Evolutionary conservation across 805 yeast genomes (phyloP), one percentile per base, ranked within the genome.

Genomic region (Candida sonorensis): DNA sequence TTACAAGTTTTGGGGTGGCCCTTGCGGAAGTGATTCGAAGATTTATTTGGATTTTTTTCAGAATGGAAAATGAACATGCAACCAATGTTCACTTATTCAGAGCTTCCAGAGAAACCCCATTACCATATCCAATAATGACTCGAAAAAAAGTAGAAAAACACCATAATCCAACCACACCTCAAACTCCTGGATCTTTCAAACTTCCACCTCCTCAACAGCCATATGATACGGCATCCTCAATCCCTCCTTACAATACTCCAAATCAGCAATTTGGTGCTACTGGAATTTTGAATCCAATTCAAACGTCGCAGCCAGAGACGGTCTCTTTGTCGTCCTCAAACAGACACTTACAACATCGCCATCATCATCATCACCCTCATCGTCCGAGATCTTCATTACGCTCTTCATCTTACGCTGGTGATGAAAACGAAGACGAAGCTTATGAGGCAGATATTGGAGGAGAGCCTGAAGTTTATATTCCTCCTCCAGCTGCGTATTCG

Each of bases 51-150:
- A 67, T 86, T 7, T 72, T 83, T 30, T 81, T 92, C 64, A 77
- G 98, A 61, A 81, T 92, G 71, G 98, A 92, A 47, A 92, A 92
- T 57, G 97, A 92, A 57, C 98, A 92, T 56, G 80, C 88, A 29
- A 78, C 97, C 1, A 90, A 90, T 52, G 95, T 87, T 9, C 77
- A 76, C 34, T 61, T 86, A 27, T 83, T 79, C 57, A 70, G 94
- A 42, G 97, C 97, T 0, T 79, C 94, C 8, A 75, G 94, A 36
- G 96, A 90, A 39, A 64, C 85, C 8, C 84, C 90, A 2, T 60
- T 90, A 33, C 98, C 98, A 0, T 90, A 86, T 41, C 72, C 76
- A 2, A 53, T 72, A 4, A 65, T 39, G 14, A 35, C 35, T 12
- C 38, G 51, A 16, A 41, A 25, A 18, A 21, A 20, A 16, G 6